A percentile compares a stretch with the other conserved stretches of the same genome.
Evolutionary conservation across 768 basidiomycete species (phyloP).

Genomic region (Ramaria sp.): DNA sequence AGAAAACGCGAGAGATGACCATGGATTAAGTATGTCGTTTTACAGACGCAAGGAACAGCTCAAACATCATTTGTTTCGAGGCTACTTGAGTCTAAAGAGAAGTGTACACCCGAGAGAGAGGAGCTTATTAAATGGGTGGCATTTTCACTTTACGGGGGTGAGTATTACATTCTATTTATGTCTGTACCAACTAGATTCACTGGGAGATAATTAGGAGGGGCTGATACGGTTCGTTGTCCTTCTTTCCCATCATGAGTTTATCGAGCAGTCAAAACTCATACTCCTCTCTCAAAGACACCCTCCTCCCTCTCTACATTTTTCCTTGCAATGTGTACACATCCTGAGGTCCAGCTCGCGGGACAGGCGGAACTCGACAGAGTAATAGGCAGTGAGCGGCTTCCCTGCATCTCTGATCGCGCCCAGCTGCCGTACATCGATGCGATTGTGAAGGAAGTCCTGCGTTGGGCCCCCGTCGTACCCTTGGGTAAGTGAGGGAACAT

Average conservation of each 20-base stretch:
- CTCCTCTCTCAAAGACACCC: background rate
- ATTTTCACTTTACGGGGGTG: background rate
- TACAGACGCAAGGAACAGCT: background rate
- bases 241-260: background rate
- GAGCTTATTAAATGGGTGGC: background rate
- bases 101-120: background rate
- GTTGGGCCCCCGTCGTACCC: too few relatives aligned
- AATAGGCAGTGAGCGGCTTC: slow-evolving; percentile 22
- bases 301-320: slow-evolving; percentile 4
- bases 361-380: slow-evolving; percentile 15
- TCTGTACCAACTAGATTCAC: background rate
- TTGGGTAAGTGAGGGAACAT: too few relatives aligned
- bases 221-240: slow-evolving; percentile 1
- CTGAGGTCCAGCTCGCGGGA: slow-evolving; percentile 1
- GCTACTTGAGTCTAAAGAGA: background rate
- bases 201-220: background rate
- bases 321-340: too few relatives aligned
- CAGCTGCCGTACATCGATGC: too few relatives aligned
- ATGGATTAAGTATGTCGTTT: background rate
- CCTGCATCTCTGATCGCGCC: slow-evolving; percentile 21
- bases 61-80: slow-evolving; percentile 1
- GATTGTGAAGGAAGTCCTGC: too few relatives aligned
- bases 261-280: background rate
- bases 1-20: background rate
- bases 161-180: background rate